Conservation (phyloP, 306 rosid species). For the Gleditsia sinensis region DNA sequence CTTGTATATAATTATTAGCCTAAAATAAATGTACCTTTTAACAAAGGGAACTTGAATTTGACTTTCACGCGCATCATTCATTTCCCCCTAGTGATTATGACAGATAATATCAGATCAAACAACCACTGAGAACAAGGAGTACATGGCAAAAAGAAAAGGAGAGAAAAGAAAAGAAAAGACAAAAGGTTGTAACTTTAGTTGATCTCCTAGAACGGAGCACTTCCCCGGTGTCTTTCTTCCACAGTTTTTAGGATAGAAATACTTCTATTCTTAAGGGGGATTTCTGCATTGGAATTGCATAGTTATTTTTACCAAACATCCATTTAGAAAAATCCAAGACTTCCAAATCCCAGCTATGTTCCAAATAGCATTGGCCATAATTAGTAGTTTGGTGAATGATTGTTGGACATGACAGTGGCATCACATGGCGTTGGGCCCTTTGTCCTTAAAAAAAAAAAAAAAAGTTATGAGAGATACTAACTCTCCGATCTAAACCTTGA, state of each 20-base stretch:
- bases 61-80: not conserved
- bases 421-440: constrained; percentile 39
- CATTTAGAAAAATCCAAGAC: constrained; percentile 19
- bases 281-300: too few relatives aligned
- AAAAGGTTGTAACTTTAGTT: too few relatives aligned
- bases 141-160: too few relatives aligned
- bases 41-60: not conserved
- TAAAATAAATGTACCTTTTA: not conserved
- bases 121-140: too few relatives aligned
- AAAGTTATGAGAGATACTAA: constrained; percentile 27
- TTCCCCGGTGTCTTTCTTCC: too few relatives aligned
- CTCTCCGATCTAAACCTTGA: constrained; percentile 20
- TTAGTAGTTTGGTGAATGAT: constrained; percentile 33
- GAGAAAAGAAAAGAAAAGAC: not conserved
- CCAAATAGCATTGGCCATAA: constrained; percentile 12
- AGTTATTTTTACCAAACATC: not conserved
- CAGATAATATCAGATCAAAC: not conserved
- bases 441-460: not conserved
- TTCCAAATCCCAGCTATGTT: constrained; percentile 22
- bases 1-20: not conserved
- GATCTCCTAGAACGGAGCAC: too few relatives aligned
- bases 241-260: too few relatives aligned
- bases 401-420: constrained; percentile 22
- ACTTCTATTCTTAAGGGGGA: too few relatives aligned
- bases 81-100: not conserved